These are phyloP conservation scores for Ilex aquifolium DNA, from an alignment of 257 asterid genomes.

Conservation along the genomic window DNA sequence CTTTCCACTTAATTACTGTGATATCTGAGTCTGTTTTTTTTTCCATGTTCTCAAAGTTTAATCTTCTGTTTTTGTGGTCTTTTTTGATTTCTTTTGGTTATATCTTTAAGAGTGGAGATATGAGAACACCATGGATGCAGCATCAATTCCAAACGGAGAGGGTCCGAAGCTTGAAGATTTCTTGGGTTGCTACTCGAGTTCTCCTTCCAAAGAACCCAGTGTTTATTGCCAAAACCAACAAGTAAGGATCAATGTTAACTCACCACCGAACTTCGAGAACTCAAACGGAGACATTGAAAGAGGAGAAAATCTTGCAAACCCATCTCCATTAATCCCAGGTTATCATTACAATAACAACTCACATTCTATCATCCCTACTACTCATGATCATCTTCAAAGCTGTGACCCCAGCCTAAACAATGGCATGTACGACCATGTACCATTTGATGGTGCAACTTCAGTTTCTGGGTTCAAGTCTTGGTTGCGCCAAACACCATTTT, in stretches of 20 bases:
- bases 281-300: slow-evolving; percentile 8
- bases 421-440: slow-evolving; percentile 17
- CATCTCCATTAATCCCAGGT: slow-evolving; percentile 25
- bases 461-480: slow-evolving; percentile 49
- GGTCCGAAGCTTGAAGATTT: slow-evolving; percentile 77
- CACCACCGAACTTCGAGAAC: slow-evolving; percentile 33
- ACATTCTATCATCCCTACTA: slow-evolving; percentile 11
- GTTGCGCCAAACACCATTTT: slow-evolving; percentile 33
- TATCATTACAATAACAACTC: slow-evolving; percentile 12
- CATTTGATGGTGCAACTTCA: slow-evolving; percentile 28
- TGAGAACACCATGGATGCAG: slow-evolving; percentile 29
- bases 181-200: slow-evolving; percentile 52
- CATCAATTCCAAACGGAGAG: slow-evolving; percentile 5
- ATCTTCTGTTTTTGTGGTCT: background rate
- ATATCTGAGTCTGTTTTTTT: no score
- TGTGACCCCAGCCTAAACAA: background rate
- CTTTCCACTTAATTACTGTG: no score
- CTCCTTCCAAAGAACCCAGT: slow-evolving; percentile 21
- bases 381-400: background rate
- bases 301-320: slow-evolving; percentile 11
- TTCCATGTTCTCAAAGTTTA: background rate
- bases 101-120: slow-evolving; percentile 49
- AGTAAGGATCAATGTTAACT: slow-evolving; percentile 46
- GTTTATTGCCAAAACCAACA: slow-evolving; percentile 8
- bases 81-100: background rate